Conservation (phyloP, 1,139 yeast genomes). For the Geotrichum carabidarum region DNA sequence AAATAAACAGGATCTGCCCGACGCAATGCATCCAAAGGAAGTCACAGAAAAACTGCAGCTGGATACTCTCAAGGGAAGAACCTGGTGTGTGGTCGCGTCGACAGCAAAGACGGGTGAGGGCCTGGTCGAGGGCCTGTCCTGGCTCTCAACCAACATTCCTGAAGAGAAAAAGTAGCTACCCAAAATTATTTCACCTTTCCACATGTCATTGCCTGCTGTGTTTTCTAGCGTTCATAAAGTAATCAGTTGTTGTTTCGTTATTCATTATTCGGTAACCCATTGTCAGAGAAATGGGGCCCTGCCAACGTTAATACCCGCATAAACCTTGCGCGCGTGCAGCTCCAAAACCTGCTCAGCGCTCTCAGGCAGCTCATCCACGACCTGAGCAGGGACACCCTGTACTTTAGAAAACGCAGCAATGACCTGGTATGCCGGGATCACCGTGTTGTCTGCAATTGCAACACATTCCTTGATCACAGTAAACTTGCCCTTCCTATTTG, state of each 20-base stretch:
- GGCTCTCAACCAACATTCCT: constrained; percentile 72
- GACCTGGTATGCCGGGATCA: constrained; percentile 51
- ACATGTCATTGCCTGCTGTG: not conserved
- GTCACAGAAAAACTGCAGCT: constrained; percentile 79
- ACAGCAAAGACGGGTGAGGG: constrained; percentile 93
- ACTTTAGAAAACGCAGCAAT: constrained; percentile 60
- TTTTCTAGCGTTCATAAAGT: not conserved
- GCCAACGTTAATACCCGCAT: constrained; percentile 31
- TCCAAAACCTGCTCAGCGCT: constrained; percentile 36
- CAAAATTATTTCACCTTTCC: not conserved
- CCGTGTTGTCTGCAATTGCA: constrained; percentile 45
- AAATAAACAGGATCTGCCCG: constrained; percentile 84
- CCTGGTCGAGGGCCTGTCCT: constrained; percentile 80
- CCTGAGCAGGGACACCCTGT: constrained; percentile 31
- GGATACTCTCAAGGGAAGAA: constrained; percentile 78
- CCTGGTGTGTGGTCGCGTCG: constrained; percentile 86
- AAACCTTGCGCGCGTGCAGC: constrained; percentile 30
- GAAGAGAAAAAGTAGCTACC: constrained; percentile 29
- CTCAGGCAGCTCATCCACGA: constrained; percentile 36
- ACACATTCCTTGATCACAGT: constrained; percentile 62
- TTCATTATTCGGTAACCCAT: too few relatives aligned
- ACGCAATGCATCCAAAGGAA: constrained; percentile 87
- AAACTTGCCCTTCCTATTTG: constrained; percentile 29
- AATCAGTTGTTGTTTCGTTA: not conserved
- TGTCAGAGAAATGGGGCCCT: constrained; percentile 12